These are phyloP conservation scores for Cutaneotrichosporon cavernicola DNA, from an alignment of 1,284 basidiomycete genomes.

Conservation along the genomic window DNA sequence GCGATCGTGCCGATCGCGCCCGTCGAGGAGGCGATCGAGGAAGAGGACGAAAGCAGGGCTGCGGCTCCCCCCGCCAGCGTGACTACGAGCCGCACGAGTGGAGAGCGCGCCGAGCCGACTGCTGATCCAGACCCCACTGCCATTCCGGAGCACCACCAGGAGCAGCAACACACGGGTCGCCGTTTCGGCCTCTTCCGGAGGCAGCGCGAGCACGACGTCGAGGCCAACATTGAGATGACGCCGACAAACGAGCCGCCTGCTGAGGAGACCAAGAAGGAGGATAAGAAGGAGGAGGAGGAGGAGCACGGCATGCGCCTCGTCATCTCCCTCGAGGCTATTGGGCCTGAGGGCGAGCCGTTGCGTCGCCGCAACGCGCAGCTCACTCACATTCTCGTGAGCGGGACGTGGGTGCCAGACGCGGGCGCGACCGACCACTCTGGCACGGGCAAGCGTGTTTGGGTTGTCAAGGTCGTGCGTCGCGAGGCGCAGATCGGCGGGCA, in stretches of 20 bases:
- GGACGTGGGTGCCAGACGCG: constrained; percentile 59
- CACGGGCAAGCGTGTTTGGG: constrained; percentile 63
- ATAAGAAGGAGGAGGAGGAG: constrained; percentile 53
- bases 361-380: constrained; percentile 73
- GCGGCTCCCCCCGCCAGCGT: constrained; percentile 16
- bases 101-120: constrained; percentile 27
- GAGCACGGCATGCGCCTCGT: constrained; percentile 69
- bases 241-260: constrained; percentile 35
- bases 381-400: constrained; percentile 79
- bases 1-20: constrained; percentile 40
- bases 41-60: constrained; percentile 18
- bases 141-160: constrained; percentile 32
- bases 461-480: constrained; percentile 82
- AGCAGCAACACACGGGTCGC: constrained; percentile 22
- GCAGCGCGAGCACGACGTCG: constrained; percentile 38
- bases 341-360: constrained; percentile 61
- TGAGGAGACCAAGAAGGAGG: constrained; percentile 40
- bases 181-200: constrained; percentile 41
- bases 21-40: constrained; percentile 15
- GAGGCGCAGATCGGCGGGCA: constrained; percentile 79
- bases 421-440: constrained; percentile 19
- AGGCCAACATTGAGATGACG: constrained; percentile 47
- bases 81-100: constrained; percentile 32
- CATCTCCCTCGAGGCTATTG: constrained; percentile 72
- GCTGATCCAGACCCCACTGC: constrained; percentile 27